Conservation (phyloP, 208 protist species). For the Trypanosoma conorhini region DNA sequence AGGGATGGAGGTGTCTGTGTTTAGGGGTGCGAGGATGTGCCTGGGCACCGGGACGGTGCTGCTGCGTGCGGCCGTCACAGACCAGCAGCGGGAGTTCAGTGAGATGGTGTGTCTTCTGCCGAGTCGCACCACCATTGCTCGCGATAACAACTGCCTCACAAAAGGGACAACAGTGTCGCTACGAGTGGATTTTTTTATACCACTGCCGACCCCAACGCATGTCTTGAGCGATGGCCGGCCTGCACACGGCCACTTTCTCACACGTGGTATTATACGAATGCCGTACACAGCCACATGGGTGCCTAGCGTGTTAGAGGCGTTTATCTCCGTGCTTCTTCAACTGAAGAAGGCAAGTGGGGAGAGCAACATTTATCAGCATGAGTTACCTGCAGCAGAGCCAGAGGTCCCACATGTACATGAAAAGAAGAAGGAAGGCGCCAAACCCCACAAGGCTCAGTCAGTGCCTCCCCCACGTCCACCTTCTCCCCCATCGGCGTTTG, state of each 20-base stretch:
- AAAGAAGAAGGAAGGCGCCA: constrained; percentile 26
- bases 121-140: constrained; percentile 21
- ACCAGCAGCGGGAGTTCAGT: constrained; percentile 45
- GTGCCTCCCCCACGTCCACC: constrained; percentile 21
- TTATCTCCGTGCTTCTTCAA: constrained; percentile 41
- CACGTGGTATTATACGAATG: constrained; percentile 64
- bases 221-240: constrained; percentile 46
- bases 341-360: constrained; percentile 13
- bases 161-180: constrained; percentile 45
- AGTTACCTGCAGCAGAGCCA: constrained; percentile 14
- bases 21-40: constrained; percentile 12
- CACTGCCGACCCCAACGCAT: constrained; percentile 55
- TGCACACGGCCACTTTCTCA: constrained; percentile 45
- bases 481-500: constrained; percentile 39
- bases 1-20: constrained; percentile 24
- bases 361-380: constrained; percentile 28
- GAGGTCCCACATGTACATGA: constrained; percentile 26
- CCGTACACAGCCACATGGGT: constrained; percentile 67
- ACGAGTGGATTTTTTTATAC: constrained; percentile 62
- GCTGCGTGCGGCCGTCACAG: constrained; percentile 46
- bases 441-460: constrained; percentile 17
- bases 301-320: constrained; percentile 33
- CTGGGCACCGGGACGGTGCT: constrained; percentile 57
- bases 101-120: constrained; percentile 45
- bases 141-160: constrained; percentile 47